A percentile compares a stretch with the other conserved stretches of the same genome.
phyloP scores from a whole-genome alignment of 2,329 filamentous ascomycete species.

The Cryphonectria radicalis region DNA sequence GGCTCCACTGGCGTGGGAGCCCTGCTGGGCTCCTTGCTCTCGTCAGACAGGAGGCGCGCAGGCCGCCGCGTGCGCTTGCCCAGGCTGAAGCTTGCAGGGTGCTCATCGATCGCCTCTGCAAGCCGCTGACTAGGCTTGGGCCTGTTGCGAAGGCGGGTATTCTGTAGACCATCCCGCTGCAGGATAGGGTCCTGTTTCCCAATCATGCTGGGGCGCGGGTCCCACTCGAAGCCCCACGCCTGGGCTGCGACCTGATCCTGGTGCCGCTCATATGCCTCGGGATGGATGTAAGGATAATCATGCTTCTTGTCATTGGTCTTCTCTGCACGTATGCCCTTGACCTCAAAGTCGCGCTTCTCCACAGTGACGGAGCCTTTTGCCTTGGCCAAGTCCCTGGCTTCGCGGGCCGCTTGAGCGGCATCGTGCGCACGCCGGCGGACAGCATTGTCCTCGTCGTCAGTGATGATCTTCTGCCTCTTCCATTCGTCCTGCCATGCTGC shows the following conservation, averaged over 20 bases:
- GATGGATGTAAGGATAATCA: slow-evolving; percentile 50
- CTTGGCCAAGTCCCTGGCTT: slow-evolving; percentile 39
- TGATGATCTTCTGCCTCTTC: slow-evolving; percentile 51
- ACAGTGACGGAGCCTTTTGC: slow-evolving; percentile 43
- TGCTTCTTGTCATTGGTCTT: slow-evolving; percentile 49
- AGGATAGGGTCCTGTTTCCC: slow-evolving; percentile 62
- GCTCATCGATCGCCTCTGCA: slow-evolving; percentile 54
- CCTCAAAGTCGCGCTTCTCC: slow-evolving; percentile 54
- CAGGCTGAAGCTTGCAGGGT: slow-evolving; percentile 43
- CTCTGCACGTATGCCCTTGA: slow-evolving; percentile 51
- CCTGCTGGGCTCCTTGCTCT: slow-evolving; percentile 55
- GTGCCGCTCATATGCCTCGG: slow-evolving; percentile 49
- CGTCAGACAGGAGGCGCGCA: slow-evolving; percentile 53
- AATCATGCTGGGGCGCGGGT: slow-evolving; percentile 60
- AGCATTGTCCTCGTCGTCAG: slow-evolving; percentile 63
- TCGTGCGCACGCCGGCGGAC: slow-evolving; percentile 55
- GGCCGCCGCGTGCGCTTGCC: slow-evolving; percentile 60
- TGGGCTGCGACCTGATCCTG: slow-evolving; percentile 64
- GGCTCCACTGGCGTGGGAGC: slow-evolving; percentile 51
- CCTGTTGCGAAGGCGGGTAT: slow-evolving; percentile 60
- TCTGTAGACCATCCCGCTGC: slow-evolving; percentile 59
- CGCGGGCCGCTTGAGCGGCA: slow-evolving; percentile 41
- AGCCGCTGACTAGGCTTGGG: slow-evolving; percentile 62
- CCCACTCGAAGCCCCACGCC: slow-evolving; percentile 65
- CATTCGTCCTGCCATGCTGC: slow-evolving; percentile 60